Evolutionary conservation across 176 grass and related monocot species (phyloP).

Genomic region (Raddia guianensis): DNA sequence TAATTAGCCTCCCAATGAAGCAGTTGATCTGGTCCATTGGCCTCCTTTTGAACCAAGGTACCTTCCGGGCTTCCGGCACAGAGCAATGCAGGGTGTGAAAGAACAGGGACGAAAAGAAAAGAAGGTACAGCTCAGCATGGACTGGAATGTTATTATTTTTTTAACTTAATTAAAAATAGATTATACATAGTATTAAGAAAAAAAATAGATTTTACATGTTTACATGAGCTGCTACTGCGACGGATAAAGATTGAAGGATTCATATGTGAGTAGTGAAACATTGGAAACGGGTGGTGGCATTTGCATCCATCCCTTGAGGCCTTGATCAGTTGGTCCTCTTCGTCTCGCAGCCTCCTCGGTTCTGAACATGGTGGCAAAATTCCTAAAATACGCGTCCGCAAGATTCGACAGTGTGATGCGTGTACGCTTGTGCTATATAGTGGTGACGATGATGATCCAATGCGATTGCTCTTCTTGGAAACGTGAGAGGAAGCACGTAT

Average conservation of each 20-base stretch:
- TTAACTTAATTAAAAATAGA: conserved; percentile 30
- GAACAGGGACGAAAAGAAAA: conserved; percentile 1
- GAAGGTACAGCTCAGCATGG: conserved; percentile 17
- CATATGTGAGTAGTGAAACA: neutral
- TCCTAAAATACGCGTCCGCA: neutral
- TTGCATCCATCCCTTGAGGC: neutral
- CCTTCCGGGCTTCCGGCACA: conserved; percentile 32
- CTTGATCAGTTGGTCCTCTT: neutral
- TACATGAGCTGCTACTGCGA: conserved; percentile 10
- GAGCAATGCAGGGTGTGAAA: neutral
- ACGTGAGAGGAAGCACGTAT: neutral
- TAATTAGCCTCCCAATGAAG: neutral
- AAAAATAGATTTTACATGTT: conserved; percentile 37
- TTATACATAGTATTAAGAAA: neutral
- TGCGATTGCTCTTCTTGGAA: neutral
- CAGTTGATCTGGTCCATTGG: conserved; percentile 28
- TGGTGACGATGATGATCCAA: neutral
- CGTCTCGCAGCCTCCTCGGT: neutral
- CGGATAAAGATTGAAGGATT: neutral
- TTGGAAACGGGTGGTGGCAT: conserved; percentile 5
- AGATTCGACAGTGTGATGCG: neutral
- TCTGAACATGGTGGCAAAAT: neutral
- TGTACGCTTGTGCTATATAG: neutral
- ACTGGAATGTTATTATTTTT: conserved; percentile 7
- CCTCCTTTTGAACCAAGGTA: conserved; percentile 15